Evolutionary conservation across 73 alveolate genomes (phyloP), one percentile per base, ranked within the genome.

Genomic region (Tetrahymena malaccensis): DNA sequence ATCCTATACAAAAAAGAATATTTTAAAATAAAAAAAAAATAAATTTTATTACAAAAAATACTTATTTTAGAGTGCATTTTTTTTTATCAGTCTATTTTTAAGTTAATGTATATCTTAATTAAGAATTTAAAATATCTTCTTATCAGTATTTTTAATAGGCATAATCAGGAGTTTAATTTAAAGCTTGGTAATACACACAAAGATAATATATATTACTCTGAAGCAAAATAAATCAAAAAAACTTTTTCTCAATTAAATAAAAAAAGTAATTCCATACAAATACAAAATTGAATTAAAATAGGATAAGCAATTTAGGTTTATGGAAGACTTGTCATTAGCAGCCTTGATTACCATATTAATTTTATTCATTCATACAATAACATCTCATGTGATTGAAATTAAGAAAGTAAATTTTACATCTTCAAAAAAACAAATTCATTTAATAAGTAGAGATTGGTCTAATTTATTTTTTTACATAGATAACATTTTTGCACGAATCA

Each of bases 401-500:
- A 95, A 89, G 57, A 85, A 93, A 35, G 94, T 95, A 43, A 85
- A 43, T 19, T 8, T 12, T 12, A 70, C 10, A 27, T 31, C 34
- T 22, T 1, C 37, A 11, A 27, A 25, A 17, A 58, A 4, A 1
- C 1, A n/a, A 15, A 22, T 27, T 11, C 10, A 22, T 70, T 1
- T 4, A 2, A 9, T 27, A 1, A 70, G 89, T 10, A 70, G 89
- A 70, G 25, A 70, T 70, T 31, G 40, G 21, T 31, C 21, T 22
- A 19, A 70, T 7, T 19, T 70, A 4, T 19, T 70, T 70, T 70
- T 70, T 70, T 25, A 85, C 55, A n/a, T 95, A 97, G 97, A 96
- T 95, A 94, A 97, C 94, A 55, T 96, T 95, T 94, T 94, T 98
- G 96, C 99, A 98, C 94, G 99, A 98, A 97, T 96, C 99, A 94